phyloP scores from a whole-genome alignment of 768 basidiomycete species.

The Lactarius psammicola region DNA sequence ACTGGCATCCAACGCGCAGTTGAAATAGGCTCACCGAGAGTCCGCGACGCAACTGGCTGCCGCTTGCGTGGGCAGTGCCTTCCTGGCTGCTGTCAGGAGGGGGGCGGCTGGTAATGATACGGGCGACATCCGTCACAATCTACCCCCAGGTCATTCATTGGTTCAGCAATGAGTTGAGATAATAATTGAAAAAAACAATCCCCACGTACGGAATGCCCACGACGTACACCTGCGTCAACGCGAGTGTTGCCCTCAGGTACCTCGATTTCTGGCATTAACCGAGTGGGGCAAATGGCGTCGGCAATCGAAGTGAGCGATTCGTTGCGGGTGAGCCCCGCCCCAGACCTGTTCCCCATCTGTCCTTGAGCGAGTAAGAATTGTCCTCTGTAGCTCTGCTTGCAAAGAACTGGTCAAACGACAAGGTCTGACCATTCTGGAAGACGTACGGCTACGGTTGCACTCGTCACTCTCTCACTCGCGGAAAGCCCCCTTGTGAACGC shows the following conservation, averaged over 20 bases:
- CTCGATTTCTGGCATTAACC: not conserved
- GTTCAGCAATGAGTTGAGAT: not conserved
- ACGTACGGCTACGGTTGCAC: slow-evolving; percentile 12
- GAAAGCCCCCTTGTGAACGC: slow-evolving; percentile 6
- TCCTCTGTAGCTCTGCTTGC: slow-evolving; percentile 9
- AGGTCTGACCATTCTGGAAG: not conserved
- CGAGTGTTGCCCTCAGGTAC: not conserved
- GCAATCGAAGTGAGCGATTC: slow-evolving; percentile 18
- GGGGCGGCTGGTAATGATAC: not conserved
- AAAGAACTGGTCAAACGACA: not conserved
- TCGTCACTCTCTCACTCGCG: slow-evolving; percentile 13
- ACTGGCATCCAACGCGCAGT: too few relatives aligned
- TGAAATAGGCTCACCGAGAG: not conserved
- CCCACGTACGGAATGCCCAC: slow-evolving; percentile 17
- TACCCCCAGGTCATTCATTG: not conserved
- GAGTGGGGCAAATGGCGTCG: slow-evolving; percentile 12
- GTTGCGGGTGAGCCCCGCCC: not conserved
- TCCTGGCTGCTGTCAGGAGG: not conserved
- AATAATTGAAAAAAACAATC: not conserved
- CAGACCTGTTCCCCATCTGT: not conserved
- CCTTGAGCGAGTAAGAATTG: slow-evolving; percentile 5
- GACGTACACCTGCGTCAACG: not conserved
- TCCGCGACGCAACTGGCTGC: slow-evolving; percentile 3
- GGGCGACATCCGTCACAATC: slow-evolving; percentile 16
- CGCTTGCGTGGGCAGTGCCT: not conserved